A percentile compares a stretch with the other conserved stretches of the same genome.
These are phyloP conservation scores for Phtheirospermum japonicum DNA, from an alignment of 257 asterid genomes.

Conservation along the genomic window DNA sequence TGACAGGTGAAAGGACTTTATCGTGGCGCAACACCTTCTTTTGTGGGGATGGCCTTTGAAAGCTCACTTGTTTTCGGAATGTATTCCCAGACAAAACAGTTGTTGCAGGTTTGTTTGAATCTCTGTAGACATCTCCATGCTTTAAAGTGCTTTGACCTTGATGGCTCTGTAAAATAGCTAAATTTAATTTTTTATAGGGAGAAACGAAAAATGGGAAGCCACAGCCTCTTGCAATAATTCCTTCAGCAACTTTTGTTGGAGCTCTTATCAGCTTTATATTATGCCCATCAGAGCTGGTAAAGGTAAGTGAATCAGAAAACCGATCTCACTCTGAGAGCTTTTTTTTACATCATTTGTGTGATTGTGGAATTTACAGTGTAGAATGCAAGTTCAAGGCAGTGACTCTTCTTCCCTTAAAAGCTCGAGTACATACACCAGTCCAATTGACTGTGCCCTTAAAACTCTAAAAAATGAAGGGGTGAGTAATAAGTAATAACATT, in stretches of 20 bases:
- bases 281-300: conserved; percentile 87
- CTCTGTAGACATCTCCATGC: neutral
- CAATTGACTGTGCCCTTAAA: conserved; percentile 80
- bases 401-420: conserved; percentile 51
- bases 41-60: conserved; percentile 90
- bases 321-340: conserved; percentile 11
- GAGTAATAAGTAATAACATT: conserved; percentile 38
- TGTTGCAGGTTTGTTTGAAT: conserved; percentile 59
- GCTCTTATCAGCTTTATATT: conserved; percentile 73
- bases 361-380: conserved; percentile 79
- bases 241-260: conserved; percentile 85
- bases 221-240: conserved; percentile 59
- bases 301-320: conserved; percentile 50
- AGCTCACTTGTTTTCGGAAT: conserved; percentile 91
- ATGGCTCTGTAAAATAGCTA: conserved; percentile 22
- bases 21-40: conserved; percentile 88
- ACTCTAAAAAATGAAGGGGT: conserved; percentile 82
- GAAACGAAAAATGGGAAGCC: conserved; percentile 56
- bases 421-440: conserved; percentile 58
- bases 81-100: conserved; percentile 78
- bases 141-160: conserved; percentile 22
- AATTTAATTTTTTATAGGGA: conserved; percentile 46
- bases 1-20: conserved; percentile 87
- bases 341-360: conserved; percentile 32
- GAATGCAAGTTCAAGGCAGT: conserved; percentile 96